phyloP scores from a whole-genome alignment of 2,329 filamentous ascomycete genomes.

The Ustulina deusta region DNA sequence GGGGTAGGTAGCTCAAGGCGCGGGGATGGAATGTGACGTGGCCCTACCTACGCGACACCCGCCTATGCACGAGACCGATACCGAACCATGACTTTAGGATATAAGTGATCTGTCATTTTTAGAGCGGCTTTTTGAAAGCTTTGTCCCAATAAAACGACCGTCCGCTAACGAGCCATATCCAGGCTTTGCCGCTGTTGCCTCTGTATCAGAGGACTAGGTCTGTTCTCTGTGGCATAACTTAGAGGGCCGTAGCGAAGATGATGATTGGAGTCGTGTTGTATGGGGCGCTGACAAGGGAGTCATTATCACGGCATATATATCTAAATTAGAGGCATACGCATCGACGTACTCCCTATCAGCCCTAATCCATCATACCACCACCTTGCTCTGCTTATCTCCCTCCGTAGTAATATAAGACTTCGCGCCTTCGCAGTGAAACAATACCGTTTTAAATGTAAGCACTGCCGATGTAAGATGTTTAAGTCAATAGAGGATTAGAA shows the following conservation, averaged over 20 bases:
- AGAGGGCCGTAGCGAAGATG: neutral
- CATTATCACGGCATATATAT: neutral
- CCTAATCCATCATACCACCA: neutral
- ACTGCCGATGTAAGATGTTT: too few species aligned
- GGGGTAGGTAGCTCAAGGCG: constrained; percentile 11
- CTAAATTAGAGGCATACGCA: neutral
- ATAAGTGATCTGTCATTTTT: neutral
- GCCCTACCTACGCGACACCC: neutral
- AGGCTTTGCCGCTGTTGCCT: too few species aligned
- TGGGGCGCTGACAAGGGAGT: neutral
- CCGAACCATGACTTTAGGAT: neutral
- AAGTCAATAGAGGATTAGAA: too few species aligned
- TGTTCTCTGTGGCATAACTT: neutral
- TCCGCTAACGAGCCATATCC: neutral
- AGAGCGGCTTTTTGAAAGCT: neutral
- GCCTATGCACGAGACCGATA: neutral
- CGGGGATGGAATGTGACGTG: constrained; percentile 13
- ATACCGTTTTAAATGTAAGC: too few species aligned
- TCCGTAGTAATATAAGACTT: too few species aligned
- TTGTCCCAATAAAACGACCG: neutral
- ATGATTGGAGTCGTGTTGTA: neutral
- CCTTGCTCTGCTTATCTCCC: neutral
- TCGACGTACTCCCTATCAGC: neutral
- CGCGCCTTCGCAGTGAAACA: too few species aligned
- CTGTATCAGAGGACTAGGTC: neutral